Evolutionary conservation across 441 rosid genomes (phyloP), one percentile per base, ranked within the genome.

Genomic region (Erodium chrysanthum): DNA sequence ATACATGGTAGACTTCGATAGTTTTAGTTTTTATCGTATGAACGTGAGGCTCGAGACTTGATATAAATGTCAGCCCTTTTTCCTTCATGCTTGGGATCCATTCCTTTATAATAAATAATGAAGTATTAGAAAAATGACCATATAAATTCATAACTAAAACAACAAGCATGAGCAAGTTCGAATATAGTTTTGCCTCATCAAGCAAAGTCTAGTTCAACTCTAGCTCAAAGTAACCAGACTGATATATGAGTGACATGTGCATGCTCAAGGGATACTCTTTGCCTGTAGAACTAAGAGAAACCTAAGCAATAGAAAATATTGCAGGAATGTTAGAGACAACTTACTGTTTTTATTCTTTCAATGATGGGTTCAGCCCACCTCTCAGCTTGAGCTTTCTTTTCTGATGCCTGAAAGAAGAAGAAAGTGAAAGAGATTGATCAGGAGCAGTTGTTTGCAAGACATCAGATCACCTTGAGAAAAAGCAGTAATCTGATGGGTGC

Each of bases 21-120:
- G 76, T 74, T 72, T 75, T 77, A 18, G 77, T 58, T 33, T 77
- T 71, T 68, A 80, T 37, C 58, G 66, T 76, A 14, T 69, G 76
- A 74, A 74, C 42, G 68, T 67, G 71, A 58, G 78, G 82, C 76
- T 74, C 77, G 4, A 78, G 73, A 56, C 66, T 64, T 18, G 66
- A 68, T 18, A 79, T 60, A 59, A 72, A 46, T 18, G 77, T 58
- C 21, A 77, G 66, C 70, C 29, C 71, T 0, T 74, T 68, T n/a
- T 82, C 83, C 75, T 76, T 78, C 70, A 76, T 72, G 74, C 68
- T 64, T 66, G 83, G 83, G 48, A 82, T 72, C 80, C 75, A 82
- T 70, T 74, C 65, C 85, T 82, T 75, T 33, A 64, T 46, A 68
- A 60, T 46, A 56, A 62, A 64, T 2, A 58, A 8, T 7, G 8